Conservation (phyloP, 2,329 filamentous ascomycete genomes). For the Talaromyces pinophilus region DNA sequence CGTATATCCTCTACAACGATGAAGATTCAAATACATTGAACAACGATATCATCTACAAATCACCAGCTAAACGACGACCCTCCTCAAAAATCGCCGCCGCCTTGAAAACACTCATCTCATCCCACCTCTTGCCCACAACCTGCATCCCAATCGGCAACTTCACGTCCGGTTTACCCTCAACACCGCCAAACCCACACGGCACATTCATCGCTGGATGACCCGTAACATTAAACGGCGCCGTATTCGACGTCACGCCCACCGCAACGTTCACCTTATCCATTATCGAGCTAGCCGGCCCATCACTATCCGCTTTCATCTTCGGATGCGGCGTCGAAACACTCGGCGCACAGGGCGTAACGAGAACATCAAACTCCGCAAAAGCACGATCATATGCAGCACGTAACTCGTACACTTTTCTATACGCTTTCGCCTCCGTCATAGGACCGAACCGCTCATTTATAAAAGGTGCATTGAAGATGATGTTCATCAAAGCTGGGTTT, state of each 20-base stretch:
- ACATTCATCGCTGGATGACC: slow-evolving; percentile 55
- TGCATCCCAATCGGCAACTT: slow-evolving; percentile 58
- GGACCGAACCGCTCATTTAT: slow-evolving; percentile 31
- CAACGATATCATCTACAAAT: not conserved
- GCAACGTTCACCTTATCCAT: slow-evolving; percentile 47
- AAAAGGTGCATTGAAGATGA: slow-evolving; percentile 44
- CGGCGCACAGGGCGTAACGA: slow-evolving; percentile 53
- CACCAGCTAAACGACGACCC: slow-evolving; percentile 2
- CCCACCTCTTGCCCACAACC: slow-evolving; percentile 49
- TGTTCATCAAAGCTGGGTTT: slow-evolving; percentile 51
- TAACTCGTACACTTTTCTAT: slow-evolving; percentile 50
- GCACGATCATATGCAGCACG: slow-evolving; percentile 52
- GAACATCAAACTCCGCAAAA: slow-evolving; percentile 49
- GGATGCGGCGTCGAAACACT: slow-evolving; percentile 49
- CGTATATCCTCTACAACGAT: not conserved
- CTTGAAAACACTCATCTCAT: slow-evolving; percentile 31
- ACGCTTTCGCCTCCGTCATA: slow-evolving; percentile 47
- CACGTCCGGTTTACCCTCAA: slow-evolving; percentile 13
- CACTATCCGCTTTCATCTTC: slow-evolving; percentile 28
- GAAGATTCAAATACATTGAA: not conserved
- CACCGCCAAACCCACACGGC: slow-evolving; percentile 40
- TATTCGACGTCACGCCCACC: slow-evolving; percentile 50
- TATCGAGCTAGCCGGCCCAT: slow-evolving; percentile 23
- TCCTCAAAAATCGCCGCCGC: slow-evolving; percentile 34
- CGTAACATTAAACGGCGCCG: slow-evolving; percentile 53